Percentiles rank a stretch among this genome's conserved stretches.
Conservation (phyloP, 2,329 filamentous ascomycete species). For the Oidium heveae region DNA sequence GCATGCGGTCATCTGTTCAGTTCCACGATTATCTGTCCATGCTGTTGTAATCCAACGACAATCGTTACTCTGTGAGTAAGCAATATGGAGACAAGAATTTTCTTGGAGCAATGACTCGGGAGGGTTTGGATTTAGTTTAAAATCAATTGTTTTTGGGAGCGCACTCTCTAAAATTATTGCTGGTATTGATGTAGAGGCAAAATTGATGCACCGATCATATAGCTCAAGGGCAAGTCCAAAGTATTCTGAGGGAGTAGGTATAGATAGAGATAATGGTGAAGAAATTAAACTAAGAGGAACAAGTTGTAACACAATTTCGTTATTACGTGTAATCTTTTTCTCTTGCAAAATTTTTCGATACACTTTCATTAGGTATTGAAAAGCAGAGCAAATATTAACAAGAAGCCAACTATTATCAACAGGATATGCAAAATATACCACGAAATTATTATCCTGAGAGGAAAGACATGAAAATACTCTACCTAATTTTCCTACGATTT, state of each 20-base stretch:
- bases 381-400: slow-evolving; percentile 46
- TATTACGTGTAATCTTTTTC: slow-evolving; percentile 21
- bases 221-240: slow-evolving; percentile 43
- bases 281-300: slow-evolving; percentile 44
- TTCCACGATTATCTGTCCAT: slow-evolving; percentile 58
- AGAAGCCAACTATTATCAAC: slow-evolving; percentile 34
- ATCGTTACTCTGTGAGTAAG: slow-evolving; percentile 52
- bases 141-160: slow-evolving; percentile 46
- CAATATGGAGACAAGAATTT: slow-evolving; percentile 57
- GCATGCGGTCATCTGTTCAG: slow-evolving; percentile 44
- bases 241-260: slow-evolving; percentile 35
- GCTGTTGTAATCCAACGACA: slow-evolving; percentile 55
- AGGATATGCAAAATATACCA: slow-evolving; percentile 54
- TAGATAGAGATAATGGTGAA: slow-evolving; percentile 32
- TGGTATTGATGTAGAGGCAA: slow-evolving; percentile 34
- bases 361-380: slow-evolving; percentile 44
- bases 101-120: slow-evolving; percentile 52
- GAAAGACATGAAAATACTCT: slow-evolving; percentile 12
- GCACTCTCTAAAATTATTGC: slow-evolving; percentile 48
- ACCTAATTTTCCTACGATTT: slow-evolving; percentile 10
- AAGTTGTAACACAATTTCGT: slow-evolving; percentile 55
- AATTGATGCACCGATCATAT: slow-evolving; percentile 47
- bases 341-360: slow-evolving; percentile 27
- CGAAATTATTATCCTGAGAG: slow-evolving; percentile 28
- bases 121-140: slow-evolving; percentile 41